These are phyloP conservation scores for Populus euphratica DNA, from an alignment of 345 rosid species.

Conservation along the genomic window DNA sequence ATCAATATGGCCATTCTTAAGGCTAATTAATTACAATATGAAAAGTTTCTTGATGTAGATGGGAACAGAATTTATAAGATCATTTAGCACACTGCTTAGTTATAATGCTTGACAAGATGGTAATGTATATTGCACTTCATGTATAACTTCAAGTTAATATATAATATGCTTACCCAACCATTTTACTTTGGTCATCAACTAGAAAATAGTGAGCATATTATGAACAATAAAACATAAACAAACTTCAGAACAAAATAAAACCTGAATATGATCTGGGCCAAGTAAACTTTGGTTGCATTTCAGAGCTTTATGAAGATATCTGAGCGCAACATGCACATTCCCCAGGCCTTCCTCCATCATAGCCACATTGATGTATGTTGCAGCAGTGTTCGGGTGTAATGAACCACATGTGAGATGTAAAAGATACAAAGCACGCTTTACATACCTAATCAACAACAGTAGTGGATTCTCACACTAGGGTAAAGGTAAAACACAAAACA, in stretches of 20 bases:
- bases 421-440: conserved; percentile 94
- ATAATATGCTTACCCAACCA: background rate
- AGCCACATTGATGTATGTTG: conserved; percentile 96
- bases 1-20: conserved; percentile 3
- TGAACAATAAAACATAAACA: background rate
- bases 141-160: background rate
- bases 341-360: conserved; percentile 99
- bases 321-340: conserved; percentile 94
- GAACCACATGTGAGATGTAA: conserved; percentile 97
- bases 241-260: conserved; percentile 23
- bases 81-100: background rate
- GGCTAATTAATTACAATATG: conserved; percentile 1
- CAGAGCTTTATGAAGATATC: conserved; percentile 96
- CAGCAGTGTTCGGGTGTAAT: conserved; percentile 98
- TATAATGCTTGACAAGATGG: background rate
- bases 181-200: background rate
- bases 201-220: background rate
- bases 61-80: background rate
- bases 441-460: conserved; percentile 61
- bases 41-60: background rate
- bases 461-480: conserved; percentile 4
- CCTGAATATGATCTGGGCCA: conserved; percentile 99
- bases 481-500: conserved; percentile 13
- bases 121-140: background rate
- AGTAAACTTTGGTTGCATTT: conserved; percentile 92